These are phyloP conservation scores for Venturiaceae sp. DNA, from an alignment of 2,329 filamentous ascomycete species.

Conservation along the genomic window DNA sequence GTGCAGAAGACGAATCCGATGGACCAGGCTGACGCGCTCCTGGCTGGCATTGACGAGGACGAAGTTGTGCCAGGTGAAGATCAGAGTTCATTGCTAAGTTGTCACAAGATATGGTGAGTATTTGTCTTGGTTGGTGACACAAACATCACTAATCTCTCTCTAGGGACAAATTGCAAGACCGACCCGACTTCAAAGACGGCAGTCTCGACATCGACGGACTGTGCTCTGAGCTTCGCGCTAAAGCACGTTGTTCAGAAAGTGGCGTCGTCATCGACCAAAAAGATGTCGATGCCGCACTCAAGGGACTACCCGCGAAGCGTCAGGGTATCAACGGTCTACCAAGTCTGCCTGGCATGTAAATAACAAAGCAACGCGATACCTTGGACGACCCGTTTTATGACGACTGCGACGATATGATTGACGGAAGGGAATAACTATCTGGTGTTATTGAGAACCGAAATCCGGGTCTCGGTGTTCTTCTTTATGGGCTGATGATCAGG, in stretches of 20 bases:
- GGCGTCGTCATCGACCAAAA: slow-evolving; percentile 83
- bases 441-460: not conserved
- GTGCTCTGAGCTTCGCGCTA: slow-evolving; percentile 86
- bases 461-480: not conserved
- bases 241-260: slow-evolving; percentile 87
- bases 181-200: slow-evolving; percentile 77
- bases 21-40: slow-evolving; percentile 65
- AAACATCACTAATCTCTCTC: not conserved
- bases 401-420: not conserved
- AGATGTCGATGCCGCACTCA: slow-evolving; percentile 63
- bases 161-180: slow-evolving; percentile 84
- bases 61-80: slow-evolving; percentile 50
- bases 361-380: not conserved
- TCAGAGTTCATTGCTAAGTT: slow-evolving; percentile 60
- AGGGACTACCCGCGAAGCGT: slow-evolving; percentile 26
- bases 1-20: slow-evolving; percentile 60
- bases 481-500: not conserved
- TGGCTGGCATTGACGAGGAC: slow-evolving; percentile 59
- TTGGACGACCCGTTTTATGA: not conserved
- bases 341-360: not conserved
- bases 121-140: not conserved
- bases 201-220: slow-evolving; percentile 91
- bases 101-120: slow-evolving; percentile 86
- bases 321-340: not conserved
- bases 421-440: not conserved